Conservation (phyloP, 2,329 filamentous ascomycete genomes). For the Pyrenochaeta sp. region DNA sequence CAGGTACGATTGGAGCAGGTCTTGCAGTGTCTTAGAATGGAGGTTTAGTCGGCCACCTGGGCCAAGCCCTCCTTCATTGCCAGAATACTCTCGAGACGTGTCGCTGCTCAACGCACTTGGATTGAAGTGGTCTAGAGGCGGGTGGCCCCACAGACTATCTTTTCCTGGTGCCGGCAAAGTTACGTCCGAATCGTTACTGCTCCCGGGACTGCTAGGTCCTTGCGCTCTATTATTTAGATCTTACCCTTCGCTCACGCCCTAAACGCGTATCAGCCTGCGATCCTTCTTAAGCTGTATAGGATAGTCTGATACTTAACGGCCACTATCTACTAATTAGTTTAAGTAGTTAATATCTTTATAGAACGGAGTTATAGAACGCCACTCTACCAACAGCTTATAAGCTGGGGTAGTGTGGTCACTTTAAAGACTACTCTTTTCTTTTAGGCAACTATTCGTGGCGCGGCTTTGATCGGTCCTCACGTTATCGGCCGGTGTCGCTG, state of each 20-base stretch:
- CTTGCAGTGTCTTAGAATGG: constrained; percentile 59
- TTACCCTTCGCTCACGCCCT: constrained; percentile 79
- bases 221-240: constrained; percentile 63
- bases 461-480: constrained; percentile 38
- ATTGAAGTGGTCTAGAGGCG: constrained; percentile 53
- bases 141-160: constrained; percentile 61
- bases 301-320: constrained; percentile 67
- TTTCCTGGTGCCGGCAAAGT: constrained; percentile 52
- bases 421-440: constrained; percentile 64
- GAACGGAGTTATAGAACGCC: constrained; percentile 63
- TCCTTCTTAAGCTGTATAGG: constrained; percentile 78
- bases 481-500: constrained; percentile 47
- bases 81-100: constrained; percentile 41
- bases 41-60: constrained; percentile 63
- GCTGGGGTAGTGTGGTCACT: constrained; percentile 91
- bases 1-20: constrained; percentile 64
- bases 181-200: constrained; percentile 50
- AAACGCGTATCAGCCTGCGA: constrained; percentile 77
- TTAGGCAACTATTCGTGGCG: constrained; percentile 16
- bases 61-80: constrained; percentile 60
- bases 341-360: constrained; percentile 58
- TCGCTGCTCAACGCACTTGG: constrained; percentile 31
- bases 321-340: constrained; percentile 73
- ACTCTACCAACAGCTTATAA: constrained; percentile 77
- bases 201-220: constrained; percentile 43